Percentiles rank a stretch among this genome's conserved stretches.
Conservation (phyloP, 345 rosid species). For the Brassica juncea region DNA sequence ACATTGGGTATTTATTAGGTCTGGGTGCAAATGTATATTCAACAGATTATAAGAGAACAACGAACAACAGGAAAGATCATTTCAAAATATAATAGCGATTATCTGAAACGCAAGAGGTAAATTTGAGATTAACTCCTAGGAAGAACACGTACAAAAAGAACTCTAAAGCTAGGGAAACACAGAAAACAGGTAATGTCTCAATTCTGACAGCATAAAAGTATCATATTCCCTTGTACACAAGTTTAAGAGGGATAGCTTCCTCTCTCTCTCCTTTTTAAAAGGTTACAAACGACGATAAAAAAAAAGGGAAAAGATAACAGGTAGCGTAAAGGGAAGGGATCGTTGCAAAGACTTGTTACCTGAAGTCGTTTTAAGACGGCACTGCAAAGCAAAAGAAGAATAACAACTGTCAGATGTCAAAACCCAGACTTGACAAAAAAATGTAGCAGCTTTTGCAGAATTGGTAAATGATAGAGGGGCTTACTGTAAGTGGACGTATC, state of each 20-base stretch:
- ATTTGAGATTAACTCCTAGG: background rate
- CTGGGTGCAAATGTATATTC: background rate
- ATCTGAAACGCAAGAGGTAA: background rate
- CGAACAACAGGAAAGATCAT: background rate
- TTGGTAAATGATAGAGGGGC: slow-evolving; percentile 15
- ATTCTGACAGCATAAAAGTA: background rate
- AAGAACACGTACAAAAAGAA: background rate
- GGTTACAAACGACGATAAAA: background rate
- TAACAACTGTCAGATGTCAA: background rate
- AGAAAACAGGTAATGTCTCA: background rate
- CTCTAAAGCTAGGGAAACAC: background rate
- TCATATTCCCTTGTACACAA: background rate
- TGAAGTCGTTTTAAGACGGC: slow-evolving; percentile 16
- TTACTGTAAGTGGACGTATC: slow-evolving; percentile 91
- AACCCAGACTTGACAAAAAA: background rate
- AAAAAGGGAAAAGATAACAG: background rate
- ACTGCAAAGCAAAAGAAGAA: slow-evolving; percentile 1
- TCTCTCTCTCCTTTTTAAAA: background rate
- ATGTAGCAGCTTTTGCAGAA: background rate
- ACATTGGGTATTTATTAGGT: no score
- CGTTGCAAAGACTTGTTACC: background rate
- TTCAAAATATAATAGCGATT: background rate
- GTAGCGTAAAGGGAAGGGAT: background rate
- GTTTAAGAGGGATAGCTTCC: background rate
- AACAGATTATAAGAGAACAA: background rate